Conservation (phyloP, 2,329 filamentous ascomycete species). For the Colletotrichum navitas region DNA sequence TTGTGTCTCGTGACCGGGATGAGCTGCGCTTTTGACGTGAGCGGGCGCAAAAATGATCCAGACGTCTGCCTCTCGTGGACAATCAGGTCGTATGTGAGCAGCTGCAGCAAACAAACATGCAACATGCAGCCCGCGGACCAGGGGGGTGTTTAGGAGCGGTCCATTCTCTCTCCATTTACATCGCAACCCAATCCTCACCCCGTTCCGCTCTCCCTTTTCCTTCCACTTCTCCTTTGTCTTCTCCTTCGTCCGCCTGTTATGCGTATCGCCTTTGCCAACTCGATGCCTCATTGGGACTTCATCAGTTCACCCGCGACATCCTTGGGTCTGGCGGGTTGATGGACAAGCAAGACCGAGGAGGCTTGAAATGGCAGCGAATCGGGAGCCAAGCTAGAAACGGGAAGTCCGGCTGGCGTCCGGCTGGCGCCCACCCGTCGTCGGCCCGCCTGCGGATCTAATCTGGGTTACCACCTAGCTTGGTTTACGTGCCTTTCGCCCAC, state of each 20-base stretch:
- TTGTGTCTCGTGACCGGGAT: conserved; percentile 8
- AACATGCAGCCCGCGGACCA: neutral
- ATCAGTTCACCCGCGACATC: neutral
- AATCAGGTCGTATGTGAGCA: neutral
- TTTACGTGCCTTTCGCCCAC: neutral
- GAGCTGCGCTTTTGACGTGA: conserved; percentile 2
- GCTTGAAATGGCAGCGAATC: neutral
- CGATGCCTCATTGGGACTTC: no score
- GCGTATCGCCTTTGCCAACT: neutral
- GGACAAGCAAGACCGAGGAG: neutral
- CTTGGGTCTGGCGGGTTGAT: neutral
- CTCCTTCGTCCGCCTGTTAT: neutral
- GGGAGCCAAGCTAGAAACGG: neutral
- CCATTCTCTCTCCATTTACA: neutral
- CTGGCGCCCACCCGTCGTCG: conserved; percentile 6
- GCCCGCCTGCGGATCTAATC: conserved; percentile 7
- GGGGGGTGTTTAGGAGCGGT: neutral
- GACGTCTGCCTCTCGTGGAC: neutral
- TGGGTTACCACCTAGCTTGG: neutral
- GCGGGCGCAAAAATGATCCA: neutral
- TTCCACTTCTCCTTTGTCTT: neutral
- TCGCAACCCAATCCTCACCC: neutral
- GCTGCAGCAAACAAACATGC: neutral
- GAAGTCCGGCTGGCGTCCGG: neutral
- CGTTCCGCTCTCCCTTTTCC: neutral